Evolutionary conservation across 2,329 filamentous ascomycete species (phyloP), one percentile per base, ranked within the genome.

Genomic region (Scedosporium dehoogii): DNA sequence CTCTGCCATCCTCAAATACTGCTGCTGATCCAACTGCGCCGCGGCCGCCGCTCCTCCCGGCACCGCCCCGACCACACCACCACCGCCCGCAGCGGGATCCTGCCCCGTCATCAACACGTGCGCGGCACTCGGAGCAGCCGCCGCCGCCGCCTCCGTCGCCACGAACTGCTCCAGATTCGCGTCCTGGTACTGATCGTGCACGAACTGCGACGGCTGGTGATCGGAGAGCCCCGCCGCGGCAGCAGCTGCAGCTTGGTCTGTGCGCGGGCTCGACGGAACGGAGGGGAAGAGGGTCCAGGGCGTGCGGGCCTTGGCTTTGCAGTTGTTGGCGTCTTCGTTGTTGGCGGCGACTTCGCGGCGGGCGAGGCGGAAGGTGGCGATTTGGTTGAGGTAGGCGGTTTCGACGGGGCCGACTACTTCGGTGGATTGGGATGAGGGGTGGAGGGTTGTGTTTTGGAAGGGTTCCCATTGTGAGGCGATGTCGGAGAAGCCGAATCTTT

Each of bases 401-500:
- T 58, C 61, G 18, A 29, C 21, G n/a, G 63, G 61, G 14, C 57
- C 61, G 16, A 33, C 29, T 18, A 64, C 42, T 25, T 63, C 25
- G 42, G 21, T 18, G 29, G 51, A 44, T 12, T n/a, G 38, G 55
- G 23, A 25, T 6, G 38, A 42, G 46, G 38, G 60, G 29, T 25
- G 42, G 44, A 55, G 58, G 44, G n/a, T 16, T 16, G 27, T 57
- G 46, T 62, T 42, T 33, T 33, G 33, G 38, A 55, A 21, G 29
- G 48, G 18, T 61, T 41, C 44, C 62, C 62, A 63, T 46, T 63
- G 21, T 4, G 58, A n/a, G 2, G 60, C 62, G 44, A 63, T 21
- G 23, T 63, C 62, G 25, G 61, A 51, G 53, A 63, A 63, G 27
- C 62, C 62, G 38, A 63, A 63, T 18, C 27, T 48, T 14, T 59